Conservation (phyloP, 1,284 basidiomycete genomes). For the Coniferiporia sulphurascens region DNA sequence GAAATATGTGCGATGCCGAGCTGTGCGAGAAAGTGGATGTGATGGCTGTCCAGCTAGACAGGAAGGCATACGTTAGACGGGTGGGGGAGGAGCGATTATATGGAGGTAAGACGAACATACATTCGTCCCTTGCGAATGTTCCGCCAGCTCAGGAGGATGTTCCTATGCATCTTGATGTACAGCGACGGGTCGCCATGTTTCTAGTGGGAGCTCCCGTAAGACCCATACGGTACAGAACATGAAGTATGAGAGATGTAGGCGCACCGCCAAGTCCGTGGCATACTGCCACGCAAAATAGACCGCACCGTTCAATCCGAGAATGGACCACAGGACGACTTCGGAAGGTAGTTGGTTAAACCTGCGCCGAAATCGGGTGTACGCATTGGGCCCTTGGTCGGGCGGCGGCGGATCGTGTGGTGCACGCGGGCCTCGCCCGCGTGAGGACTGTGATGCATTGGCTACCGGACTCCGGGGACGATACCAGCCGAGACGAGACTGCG, state of each 20-base stretch:
- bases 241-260: conserved; percentile 22
- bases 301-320: conserved; percentile 41
- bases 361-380: not conserved
- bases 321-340: conserved; percentile 37
- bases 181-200: conserved; percentile 41
- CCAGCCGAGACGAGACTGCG: conserved; percentile 5
- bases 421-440: no score
- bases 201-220: conserved; percentile 13
- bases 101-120: conserved; percentile 37
- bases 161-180: conserved; percentile 55
- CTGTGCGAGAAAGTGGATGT: conserved; percentile 75
- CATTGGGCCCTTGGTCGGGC: no score
- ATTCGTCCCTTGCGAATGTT: conserved; percentile 69
- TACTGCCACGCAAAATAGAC: conserved; percentile 41
- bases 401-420: no score
- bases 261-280: conserved; percentile 34
- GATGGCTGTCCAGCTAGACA: conserved; percentile 71
- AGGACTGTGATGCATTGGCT: no score
- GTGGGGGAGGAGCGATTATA: conserved; percentile 4
- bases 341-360: conserved; percentile 37
- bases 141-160: conserved; percentile 61
- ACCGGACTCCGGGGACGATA: not conserved
- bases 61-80: not conserved
- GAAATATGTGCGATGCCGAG: conserved; percentile 56
- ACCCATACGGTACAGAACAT: not conserved